Percentiles rank a stretch among this genome's conserved stretches.
These are phyloP conservation scores for Marasmius fiardii DNA, from an alignment of 1,284 basidiomycete species.

Conservation along the genomic window DNA sequence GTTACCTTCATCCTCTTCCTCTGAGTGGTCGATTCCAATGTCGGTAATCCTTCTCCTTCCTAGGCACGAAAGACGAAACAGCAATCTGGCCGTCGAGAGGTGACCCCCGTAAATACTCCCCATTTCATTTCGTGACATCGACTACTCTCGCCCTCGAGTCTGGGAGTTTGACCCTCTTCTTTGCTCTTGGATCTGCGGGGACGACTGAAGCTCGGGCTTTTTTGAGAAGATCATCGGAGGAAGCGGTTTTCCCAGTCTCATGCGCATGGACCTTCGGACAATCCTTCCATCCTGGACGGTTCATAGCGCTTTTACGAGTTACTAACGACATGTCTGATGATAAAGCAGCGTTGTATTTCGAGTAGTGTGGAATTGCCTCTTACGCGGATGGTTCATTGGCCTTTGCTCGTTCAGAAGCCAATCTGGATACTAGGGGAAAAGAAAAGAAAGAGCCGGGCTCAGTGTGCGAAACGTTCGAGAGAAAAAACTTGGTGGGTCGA, in stretches of 20 bases:
- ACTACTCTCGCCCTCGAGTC: constrained; percentile 54
- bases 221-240: constrained; percentile 41
- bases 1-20: constrained; percentile 13
- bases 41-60: background rate
- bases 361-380: constrained; percentile 19
- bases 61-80: background rate
- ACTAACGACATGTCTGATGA: constrained; percentile 61
- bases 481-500: no score
- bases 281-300: constrained; percentile 62
- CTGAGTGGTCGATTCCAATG: no score
- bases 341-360: constrained; percentile 34
- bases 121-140: constrained; percentile 66
- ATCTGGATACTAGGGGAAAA: constrained; percentile 21
- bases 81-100: constrained; percentile 43
- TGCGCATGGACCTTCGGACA: constrained; percentile 59
- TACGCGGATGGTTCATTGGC: constrained; percentile 25
- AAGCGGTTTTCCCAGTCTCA: constrained; percentile 58
- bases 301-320: constrained; percentile 49
- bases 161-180: constrained; percentile 29
- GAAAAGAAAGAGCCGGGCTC: background rate
- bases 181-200: constrained; percentile 16
- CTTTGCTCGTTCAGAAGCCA: constrained; percentile 32
- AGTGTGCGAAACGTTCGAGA: background rate
- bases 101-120: constrained; percentile 59
- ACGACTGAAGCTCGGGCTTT: constrained; percentile 10